phyloP scores from a whole-genome alignment of 345 rosid species.

The Eucalyptus caleyi region DNA sequence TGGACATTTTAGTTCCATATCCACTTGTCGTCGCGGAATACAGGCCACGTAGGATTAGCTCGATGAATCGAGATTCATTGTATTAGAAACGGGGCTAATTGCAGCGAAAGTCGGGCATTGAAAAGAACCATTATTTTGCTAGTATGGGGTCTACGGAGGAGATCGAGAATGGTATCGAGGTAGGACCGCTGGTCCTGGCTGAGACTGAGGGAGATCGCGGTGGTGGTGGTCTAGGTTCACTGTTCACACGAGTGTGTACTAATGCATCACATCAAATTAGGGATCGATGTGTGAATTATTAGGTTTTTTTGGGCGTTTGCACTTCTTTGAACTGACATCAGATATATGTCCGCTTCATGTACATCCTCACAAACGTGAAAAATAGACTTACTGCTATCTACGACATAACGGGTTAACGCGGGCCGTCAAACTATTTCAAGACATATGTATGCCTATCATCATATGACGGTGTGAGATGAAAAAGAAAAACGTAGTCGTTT shows the following conservation, averaged over 20 bases:
- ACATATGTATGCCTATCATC: neutral
- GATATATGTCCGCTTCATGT: neutral
- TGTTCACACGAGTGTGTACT: conserved; percentile 10
- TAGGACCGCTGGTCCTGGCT: neutral
- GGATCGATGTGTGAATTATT: neutral
- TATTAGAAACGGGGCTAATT: neutral
- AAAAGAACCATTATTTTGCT: neutral
- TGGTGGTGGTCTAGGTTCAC: conserved; percentile 11
- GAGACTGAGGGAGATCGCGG: neutral
- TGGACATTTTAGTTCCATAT: neutral
- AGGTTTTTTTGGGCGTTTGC: neutral
- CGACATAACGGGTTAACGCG: rapidly evolving
- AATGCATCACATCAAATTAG: neutral
- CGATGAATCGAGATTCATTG: neutral
- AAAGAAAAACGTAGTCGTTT: neutral
- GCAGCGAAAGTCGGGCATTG: neutral
- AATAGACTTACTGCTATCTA: neutral
- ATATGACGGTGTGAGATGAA: neutral
- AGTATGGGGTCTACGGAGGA: neutral
- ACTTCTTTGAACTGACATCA: neutral
- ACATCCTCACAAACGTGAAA: neutral
- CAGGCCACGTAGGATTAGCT: neutral
- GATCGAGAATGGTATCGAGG: neutral
- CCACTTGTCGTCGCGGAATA: neutral
- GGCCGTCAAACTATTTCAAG: neutral